Conservation (phyloP, 169 alveolate genomes). For the Plasmodium knowlesi region DNA sequence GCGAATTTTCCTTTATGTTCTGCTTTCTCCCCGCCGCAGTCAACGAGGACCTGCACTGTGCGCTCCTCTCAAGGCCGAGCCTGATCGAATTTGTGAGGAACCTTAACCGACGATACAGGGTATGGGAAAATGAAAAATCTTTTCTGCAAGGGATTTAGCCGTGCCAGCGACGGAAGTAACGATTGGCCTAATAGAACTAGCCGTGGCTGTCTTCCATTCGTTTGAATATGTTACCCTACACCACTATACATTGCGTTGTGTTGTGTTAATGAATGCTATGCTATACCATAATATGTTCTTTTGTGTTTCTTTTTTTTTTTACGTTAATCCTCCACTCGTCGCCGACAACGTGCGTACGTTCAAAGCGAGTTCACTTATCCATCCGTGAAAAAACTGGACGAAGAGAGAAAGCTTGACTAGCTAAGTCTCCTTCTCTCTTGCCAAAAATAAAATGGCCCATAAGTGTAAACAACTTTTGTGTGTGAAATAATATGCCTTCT, state of each 20-base stretch:
- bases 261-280: not conserved
- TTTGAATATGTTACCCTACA: not conserved
- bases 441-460: not conserved
- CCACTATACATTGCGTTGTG: no score
- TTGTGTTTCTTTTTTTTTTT: no score
- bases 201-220: not conserved
- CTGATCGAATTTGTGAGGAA: conserved; percentile 52
- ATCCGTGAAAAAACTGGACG: not conserved
- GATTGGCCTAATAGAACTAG: not conserved
- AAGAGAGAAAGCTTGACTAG: not conserved
- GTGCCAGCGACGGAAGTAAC: not conserved
- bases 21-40: not conserved
- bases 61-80: conserved; percentile 42
- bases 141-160: conserved; percentile 38
- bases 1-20: not conserved
- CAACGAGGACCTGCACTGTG: conserved; percentile 39
- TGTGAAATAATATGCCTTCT: not conserved
- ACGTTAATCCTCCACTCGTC: not conserved
- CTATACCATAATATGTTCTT: not conserved
- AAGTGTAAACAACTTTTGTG: not conserved
- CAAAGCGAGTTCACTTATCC: not conserved
- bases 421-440: not conserved
- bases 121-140: conserved; percentile 68
- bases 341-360: not conserved
- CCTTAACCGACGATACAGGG: conserved; percentile 16